A percentile compares a stretch with the other conserved stretches of the same genome.
phyloP scores from a whole-genome alignment of 1,284 basidiomycete species.

The Dichomitus squalens region DNA sequence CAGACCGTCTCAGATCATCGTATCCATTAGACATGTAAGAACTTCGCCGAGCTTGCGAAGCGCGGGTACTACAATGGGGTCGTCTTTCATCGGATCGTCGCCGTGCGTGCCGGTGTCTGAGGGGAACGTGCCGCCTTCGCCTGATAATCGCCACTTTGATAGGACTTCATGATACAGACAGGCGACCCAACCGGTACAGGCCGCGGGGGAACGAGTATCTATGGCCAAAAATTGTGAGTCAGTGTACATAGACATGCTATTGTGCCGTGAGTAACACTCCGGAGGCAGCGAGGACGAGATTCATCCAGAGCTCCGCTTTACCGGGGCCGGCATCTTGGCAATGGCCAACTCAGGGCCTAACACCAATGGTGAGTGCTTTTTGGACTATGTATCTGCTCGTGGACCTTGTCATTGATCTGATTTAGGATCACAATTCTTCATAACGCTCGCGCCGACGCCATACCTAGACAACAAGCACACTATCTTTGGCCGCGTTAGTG shows the following conservation, averaged over 20 bases:
- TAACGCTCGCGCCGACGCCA: slow-evolving; percentile 88
- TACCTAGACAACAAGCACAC: slow-evolving; percentile 94
- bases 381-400: background rate
- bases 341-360: slow-evolving; percentile 98
- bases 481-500: slow-evolving; percentile 87
- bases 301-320: slow-evolving; percentile 86
- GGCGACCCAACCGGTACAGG: slow-evolving; percentile 97
- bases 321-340: slow-evolving; percentile 93
- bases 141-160: slow-evolving; percentile 2
- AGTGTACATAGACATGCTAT: background rate
- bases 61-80: slow-evolving; percentile 87
- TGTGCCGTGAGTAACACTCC: background rate
- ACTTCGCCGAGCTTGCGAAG: slow-evolving; percentile 86
- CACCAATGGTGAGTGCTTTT: slow-evolving; percentile 70
- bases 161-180: slow-evolving; percentile 97
- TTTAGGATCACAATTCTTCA: slow-evolving; percentile 92
- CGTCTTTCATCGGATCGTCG: slow-evolving; percentile 87
- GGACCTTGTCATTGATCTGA: slow-evolving; percentile 8
- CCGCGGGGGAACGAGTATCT: slow-evolving; percentile 90
- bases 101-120: slow-evolving; percentile 49
- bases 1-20: slow-evolving; percentile 3
- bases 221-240: slow-evolving; percentile 86
- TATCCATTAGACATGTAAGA: slow-evolving; percentile 80
- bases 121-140: slow-evolving; percentile 11
- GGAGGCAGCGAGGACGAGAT: slow-evolving; percentile 78